Percentiles rank a stretch among this genome's conserved stretches.
These are phyloP conservation scores for Rhizopus arrhizus DNA, from an alignment of 371 early-diverging fungal species.

Conservation along the genomic window DNA sequence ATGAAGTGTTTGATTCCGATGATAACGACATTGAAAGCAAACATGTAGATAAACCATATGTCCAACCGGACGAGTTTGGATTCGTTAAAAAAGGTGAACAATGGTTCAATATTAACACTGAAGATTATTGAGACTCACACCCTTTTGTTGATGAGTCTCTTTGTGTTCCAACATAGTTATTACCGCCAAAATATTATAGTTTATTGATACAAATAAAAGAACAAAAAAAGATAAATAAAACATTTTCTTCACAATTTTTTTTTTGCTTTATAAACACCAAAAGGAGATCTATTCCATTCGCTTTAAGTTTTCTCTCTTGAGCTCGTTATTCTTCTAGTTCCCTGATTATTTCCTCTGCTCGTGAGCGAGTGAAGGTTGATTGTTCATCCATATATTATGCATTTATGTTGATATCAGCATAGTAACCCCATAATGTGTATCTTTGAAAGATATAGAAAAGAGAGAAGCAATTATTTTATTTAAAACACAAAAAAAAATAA, in stretches of 20 bases:
- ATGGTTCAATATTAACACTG: slow-evolving; percentile 14
- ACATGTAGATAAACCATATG: too few species aligned
- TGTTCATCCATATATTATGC: slow-evolving; percentile 11
- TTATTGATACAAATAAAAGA: too few species aligned
- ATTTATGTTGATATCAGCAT: slow-evolving; percentile 10
- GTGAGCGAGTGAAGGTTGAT: slow-evolving; percentile 10
- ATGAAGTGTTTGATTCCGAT: slow-evolving; percentile 3
- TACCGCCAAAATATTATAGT: too few species aligned
- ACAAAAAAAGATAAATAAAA: too few species aligned
- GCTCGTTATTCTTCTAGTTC: slow-evolving; percentile 5
- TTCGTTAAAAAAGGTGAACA: slow-evolving; percentile 13
- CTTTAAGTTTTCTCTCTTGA: slow-evolving; percentile 4
- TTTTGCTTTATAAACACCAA: too few species aligned
- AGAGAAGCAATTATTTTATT: slow-evolving; percentile 5
- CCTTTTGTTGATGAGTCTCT: slow-evolving; percentile 10
- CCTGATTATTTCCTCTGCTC: slow-evolving; percentile 6
- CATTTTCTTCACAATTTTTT: neutral
- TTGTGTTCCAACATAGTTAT: too few species aligned
- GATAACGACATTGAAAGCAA: slow-evolving; percentile 6
- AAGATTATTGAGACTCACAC: slow-evolving; percentile 3
- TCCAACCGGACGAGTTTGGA: slow-evolving; percentile 3
- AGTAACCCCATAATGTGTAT: slow-evolving; percentile 3
- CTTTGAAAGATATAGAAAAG: slow-evolving; percentile 11
- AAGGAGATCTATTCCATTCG: slow-evolving; percentile 2
- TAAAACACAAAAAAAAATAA: slow-evolving; percentile 7